These are phyloP conservation scores for Rhinocladiella mackenziei DNA, from an alignment of 2,329 filamentous ascomycete species.

Conservation along the genomic window DNA sequence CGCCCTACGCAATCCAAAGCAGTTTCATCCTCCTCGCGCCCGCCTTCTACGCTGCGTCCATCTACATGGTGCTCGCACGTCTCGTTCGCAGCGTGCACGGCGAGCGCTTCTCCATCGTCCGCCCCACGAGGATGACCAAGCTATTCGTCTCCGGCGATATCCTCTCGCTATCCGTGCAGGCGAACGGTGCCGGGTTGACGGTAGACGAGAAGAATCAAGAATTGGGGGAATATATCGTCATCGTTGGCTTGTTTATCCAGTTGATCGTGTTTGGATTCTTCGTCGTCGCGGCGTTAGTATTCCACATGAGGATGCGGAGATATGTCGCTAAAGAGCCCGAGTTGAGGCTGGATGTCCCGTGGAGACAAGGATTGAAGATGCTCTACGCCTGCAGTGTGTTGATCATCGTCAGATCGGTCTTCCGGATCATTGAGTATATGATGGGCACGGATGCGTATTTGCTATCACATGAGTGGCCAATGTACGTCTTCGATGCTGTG, in stretches of 20 bases:
- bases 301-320: slow-evolving; percentile 27
- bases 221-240: slow-evolving; percentile 17
- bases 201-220: slow-evolving; percentile 21
- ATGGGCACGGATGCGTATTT: slow-evolving; percentile 42
- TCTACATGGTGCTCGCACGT: slow-evolving; percentile 46
- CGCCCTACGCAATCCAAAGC: slow-evolving; percentile 33
- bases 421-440: slow-evolving; percentile 45
- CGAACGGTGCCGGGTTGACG: slow-evolving; percentile 38
- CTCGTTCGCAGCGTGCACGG: slow-evolving; percentile 38
- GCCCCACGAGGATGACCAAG: slow-evolving; percentile 36
- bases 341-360: slow-evolving; percentile 28
- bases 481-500: slow-evolving; percentile 45
- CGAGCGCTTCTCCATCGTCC: slow-evolving; percentile 37
- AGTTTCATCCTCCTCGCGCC: slow-evolving; percentile 45
- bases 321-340: slow-evolving; percentile 32
- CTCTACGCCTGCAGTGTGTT: slow-evolving; percentile 30
- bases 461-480: slow-evolving; percentile 40
- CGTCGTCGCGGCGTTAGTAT: slow-evolving; percentile 27
- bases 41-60: slow-evolving; percentile 46
- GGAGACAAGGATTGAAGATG: slow-evolving; percentile 38
- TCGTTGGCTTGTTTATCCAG: slow-evolving; percentile 32
- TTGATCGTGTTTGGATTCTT: slow-evolving; percentile 32
- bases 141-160: slow-evolving; percentile 44
- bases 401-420: slow-evolving; percentile 32
- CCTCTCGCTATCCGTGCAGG: slow-evolving; percentile 44